phyloP scores from a whole-genome alignment of 2,329 filamentous ascomycete genomes.

The Fusarium chaquense region DNA sequence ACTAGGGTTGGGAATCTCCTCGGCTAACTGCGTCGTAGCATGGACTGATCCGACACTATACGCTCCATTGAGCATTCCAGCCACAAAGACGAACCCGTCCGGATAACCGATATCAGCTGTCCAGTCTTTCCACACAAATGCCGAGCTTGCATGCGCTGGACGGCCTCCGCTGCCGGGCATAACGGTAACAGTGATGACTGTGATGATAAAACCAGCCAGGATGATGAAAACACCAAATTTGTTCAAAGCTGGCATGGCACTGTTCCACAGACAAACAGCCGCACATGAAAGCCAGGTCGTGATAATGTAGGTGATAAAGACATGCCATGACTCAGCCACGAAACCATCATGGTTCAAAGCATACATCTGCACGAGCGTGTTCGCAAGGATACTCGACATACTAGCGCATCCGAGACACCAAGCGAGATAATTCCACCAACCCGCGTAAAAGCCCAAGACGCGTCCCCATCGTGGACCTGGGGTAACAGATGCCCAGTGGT shows the following conservation, averaged over 20 bases:
- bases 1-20: constrained; percentile 69
- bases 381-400: constrained; percentile 57
- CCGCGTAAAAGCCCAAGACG: constrained; percentile 59
- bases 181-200: constrained; percentile 65
- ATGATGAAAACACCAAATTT: constrained; percentile 65
- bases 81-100: constrained; percentile 57
- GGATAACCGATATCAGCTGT: constrained; percentile 55
- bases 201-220: constrained; percentile 65
- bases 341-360: constrained; percentile 56
- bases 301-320: constrained; percentile 58
- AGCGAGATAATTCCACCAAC: constrained; percentile 61
- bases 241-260: constrained; percentile 63
- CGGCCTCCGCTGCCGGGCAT: constrained; percentile 57
- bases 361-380: constrained; percentile 59
- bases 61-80: constrained; percentile 70
- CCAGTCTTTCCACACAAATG: constrained; percentile 58
- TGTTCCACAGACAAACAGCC: constrained; percentile 66
- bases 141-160: constrained; percentile 49
- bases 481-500: constrained; percentile 71
- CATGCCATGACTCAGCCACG: constrained; percentile 55
- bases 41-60: constrained; percentile 76
- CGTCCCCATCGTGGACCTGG: constrained; percentile 65
- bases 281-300: constrained; percentile 56
- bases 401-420: constrained; percentile 56
- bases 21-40: constrained; percentile 72